Base-by-base conservation (phyloP, 1,284 basidiomycete species). In the Vanrija humicola region DNA sequence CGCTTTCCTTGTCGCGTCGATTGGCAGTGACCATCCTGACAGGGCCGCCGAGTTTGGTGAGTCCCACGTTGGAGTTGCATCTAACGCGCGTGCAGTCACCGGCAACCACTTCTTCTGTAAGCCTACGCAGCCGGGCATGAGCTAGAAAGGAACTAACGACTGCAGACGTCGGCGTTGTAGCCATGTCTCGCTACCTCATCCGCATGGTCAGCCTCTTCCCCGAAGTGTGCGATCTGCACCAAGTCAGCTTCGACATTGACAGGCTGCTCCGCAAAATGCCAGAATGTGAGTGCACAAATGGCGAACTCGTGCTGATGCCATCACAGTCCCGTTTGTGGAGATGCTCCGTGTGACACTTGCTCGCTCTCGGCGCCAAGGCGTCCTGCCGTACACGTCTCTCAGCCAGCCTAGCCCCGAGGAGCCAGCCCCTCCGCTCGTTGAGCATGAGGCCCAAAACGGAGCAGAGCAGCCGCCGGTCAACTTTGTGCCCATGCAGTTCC, bases 51-150 rank as follows among this genome's bases (percentile, higher is more conserved):
- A 34, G 34, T 34, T 34, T 34, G 34, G 34, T 34, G 34, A 34
- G 34, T 34, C 34, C 9, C 14, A 15, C 56, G 15, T 60, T 48
- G 23, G 51, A 55, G 23, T 54, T 56, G 16, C 51, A 34, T 8
- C 34, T 34, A 14, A 34, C 34, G 2, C 4, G 10, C 4, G 10
- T 34, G 9, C 34, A 34, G 34, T 34, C 34, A 34, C 34, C 3
- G 34, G 55, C 0, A 60, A 60, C 46, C 54, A 60, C 58, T 56
- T 56, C 52, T 60, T 56, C 39, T 46, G 55, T 56, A 49, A 19
- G 54, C 42, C 1, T 7, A 19, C 28, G 28, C 3, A 12, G 12
- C 34, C 2, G 9, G 9, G 12, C 40, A 34, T 34, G 6, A 34
- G 28, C 1, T 28, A 6, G 28, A 10, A 7, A 28, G 3, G 10